Evolutionary conservation across 1,284 basidiomycete species (phyloP).

Genomic region (Naganishia sp.): DNA sequence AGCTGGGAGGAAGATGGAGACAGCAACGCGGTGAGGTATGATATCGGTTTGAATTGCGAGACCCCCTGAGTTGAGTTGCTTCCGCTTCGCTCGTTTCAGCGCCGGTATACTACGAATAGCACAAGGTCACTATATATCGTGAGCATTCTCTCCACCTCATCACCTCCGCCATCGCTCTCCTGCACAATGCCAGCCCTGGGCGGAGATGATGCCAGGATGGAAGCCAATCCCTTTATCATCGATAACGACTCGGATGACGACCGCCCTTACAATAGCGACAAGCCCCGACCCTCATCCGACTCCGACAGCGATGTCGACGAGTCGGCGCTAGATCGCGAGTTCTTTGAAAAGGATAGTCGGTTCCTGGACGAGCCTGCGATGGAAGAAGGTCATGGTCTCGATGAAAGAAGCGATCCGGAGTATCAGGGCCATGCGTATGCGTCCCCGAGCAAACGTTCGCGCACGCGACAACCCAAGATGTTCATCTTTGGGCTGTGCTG

Average conservation of each 20-base stretch:
- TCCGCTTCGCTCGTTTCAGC: too few species aligned
- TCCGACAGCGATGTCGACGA: conserved; percentile 29
- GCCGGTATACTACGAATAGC: too few species aligned
- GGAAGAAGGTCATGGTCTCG: conserved; percentile 39
- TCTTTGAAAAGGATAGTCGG: conserved; percentile 43
- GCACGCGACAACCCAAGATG: conserved; percentile 33
- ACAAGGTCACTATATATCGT: too few species aligned
- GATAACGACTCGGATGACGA: conserved; percentile 10
- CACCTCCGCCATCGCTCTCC: too few species aligned
- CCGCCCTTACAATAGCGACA: background rate
- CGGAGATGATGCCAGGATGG: background rate
- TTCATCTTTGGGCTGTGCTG: conserved; percentile 46
- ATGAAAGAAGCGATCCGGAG: conserved; percentile 23
- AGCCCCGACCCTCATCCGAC: background rate
- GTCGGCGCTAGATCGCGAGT: conserved; percentile 8
- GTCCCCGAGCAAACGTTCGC: conserved; percentile 31
- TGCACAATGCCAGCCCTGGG: too few species aligned
- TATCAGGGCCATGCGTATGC: conserved; percentile 27
- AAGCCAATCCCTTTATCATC: conserved; percentile 18
- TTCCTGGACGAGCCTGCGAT: conserved; percentile 43
- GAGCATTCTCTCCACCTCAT: too few species aligned
- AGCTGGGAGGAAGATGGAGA: too few species aligned
- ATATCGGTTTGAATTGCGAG: too few species aligned
- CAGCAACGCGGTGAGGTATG: too few species aligned
- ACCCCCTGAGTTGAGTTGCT: too few species aligned